Conservation (phyloP, 768 basidiomycete species). For the Tricholoma matsutake region DNA sequence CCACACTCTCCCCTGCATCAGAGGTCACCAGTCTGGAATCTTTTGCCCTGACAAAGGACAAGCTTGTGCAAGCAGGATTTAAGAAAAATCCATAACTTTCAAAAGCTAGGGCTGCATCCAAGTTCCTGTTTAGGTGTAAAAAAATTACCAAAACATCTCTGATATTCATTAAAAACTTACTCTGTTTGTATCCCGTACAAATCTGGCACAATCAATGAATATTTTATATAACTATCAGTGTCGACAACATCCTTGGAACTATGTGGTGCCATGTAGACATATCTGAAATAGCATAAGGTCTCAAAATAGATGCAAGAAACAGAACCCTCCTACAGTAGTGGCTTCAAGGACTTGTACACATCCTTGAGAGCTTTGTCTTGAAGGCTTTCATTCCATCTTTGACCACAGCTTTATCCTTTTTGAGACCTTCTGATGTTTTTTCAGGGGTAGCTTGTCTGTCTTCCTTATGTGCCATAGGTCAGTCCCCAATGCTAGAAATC, state of each 20-base stretch:
- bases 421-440: neutral
- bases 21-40: neutral
- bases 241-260: neutral
- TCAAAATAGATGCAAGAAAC: neutral
- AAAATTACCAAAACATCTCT: neutral
- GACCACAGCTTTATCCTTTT: neutral
- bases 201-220: neutral
- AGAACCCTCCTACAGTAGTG: neutral
- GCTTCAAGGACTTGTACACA: neutral
- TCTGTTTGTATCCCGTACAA: neutral
- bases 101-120: neutral
- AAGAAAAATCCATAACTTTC: neutral
- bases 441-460: neutral
- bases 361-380: neutral
- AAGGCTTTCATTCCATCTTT: neutral
- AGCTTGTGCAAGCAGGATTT: neutral
- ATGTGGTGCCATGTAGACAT: too few species aligned
- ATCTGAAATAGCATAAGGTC: neutral
- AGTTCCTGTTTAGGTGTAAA: neutral
- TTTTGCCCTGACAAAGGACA: neutral
- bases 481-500: neutral
- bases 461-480: neutral
- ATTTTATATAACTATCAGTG: neutral
- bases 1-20: neutral
- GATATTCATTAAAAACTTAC: neutral